Base-by-base conservation (phyloP, 306 rosid species). In the Cucurbita pepo region DNA sequence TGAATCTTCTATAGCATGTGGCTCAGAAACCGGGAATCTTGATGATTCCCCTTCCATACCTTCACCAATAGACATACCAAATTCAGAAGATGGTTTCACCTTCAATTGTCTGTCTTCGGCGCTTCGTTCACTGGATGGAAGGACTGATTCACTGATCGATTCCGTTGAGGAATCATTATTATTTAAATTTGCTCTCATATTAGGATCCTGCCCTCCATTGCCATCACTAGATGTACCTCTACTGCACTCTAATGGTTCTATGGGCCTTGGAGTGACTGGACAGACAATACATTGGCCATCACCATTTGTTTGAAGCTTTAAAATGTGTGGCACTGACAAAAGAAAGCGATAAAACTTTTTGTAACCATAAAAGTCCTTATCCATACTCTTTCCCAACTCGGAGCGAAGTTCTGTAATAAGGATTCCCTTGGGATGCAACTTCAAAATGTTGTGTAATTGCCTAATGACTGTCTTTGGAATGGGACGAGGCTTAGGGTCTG, bases 381-480 rank as follows among this genome's bases (percentile, higher is more conserved):
- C 85, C 5, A 89, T 69, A 75, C 40, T 16, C 69, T 79, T 81
- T 48, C 14, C 56, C 78, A 91, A 83, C 78, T 78, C 82, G 11
- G 21, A 6, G 36, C 83, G 90, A 77, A 94, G 81, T 9, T 85
- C 88, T 9, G 18, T 1, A 25, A 79, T 56, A 58, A 77, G 13
- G 19, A 94, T 71, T 52, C 97, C 99, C 71, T 83, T 78, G n/a
- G 95, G 92, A 67, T 85, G 63, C 56, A 56, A 78, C 37, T 56
- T 78, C 82, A 93, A 73, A 80, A 90, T 41, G 51, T 15, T 1
- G 22, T 45, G 80, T 74, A 90, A 71, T 53, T 56, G 66, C 79
- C 50, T 81, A 65, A 62, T 7, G 58, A 87, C 74, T 30, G 47
- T 45, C 56, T 69, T 77, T 43, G 91, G 94, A 76, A 84, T 38